These are phyloP conservation scores for Gentiana straminea DNA, from an alignment of 257 asterid species.

Conservation along the genomic window DNA sequence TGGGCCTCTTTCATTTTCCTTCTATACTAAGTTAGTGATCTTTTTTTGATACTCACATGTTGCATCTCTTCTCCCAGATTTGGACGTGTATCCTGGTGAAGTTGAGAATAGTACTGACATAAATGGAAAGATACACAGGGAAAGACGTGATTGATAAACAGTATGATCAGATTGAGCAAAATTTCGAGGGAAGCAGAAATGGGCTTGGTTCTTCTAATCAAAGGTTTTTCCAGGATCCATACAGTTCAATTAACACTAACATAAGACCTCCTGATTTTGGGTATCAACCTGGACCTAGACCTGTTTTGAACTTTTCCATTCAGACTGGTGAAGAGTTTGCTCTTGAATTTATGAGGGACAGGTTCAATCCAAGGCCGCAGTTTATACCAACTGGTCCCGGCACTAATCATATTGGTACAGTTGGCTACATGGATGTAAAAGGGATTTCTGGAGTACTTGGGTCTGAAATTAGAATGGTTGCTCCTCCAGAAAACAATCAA, in stretches of 20 bases:
- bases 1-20: too few species aligned
- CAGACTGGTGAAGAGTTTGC: slow-evolving; percentile 98
- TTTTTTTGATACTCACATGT: too few species aligned
- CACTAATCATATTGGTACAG: slow-evolving; percentile 36
- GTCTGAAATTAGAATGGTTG: slow-evolving; percentile 48
- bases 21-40: too few species aligned
- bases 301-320: slow-evolving; percentile 67
- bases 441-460: slow-evolving; percentile 53
- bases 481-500: slow-evolving; percentile 28
- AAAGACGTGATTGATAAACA: too few species aligned
- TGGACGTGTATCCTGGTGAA: too few species aligned
- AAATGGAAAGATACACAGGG: too few species aligned
- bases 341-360: slow-evolving; percentile 80
- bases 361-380: slow-evolving; percentile 52
- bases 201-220: too few species aligned
- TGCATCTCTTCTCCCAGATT: too few species aligned
- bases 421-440: slow-evolving; percentile 55
- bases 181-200: too few species aligned
- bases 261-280: slow-evolving; percentile 27
- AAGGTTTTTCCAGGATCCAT: too few species aligned
- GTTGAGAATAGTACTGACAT: too few species aligned
- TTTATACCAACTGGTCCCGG: slow-evolving; percentile 37
- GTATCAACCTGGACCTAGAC: slow-evolving; percentile 43
- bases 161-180: too few species aligned
- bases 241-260: neutral